Base-by-base conservation (phyloP, 1,284 basidiomycete species). In the Puccinia triticina region DNA sequence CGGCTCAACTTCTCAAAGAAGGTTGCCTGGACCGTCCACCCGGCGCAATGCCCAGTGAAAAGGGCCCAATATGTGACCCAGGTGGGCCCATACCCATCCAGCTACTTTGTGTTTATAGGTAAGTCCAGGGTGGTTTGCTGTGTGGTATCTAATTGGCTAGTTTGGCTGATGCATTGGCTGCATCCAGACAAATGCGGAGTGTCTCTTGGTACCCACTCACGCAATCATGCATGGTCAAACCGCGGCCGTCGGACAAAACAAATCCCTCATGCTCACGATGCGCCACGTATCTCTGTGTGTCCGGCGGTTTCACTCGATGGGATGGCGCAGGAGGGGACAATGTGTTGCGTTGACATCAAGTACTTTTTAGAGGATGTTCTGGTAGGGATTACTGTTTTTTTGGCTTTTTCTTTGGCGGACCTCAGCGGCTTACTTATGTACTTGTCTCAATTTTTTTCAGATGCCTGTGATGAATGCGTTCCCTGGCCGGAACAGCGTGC, bases 391-490 rank as follows among this genome's bases (percentile, higher is more conserved):
- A 12, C 12, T 12, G 12, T 43, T 53, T 18, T 8, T 18, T 53
- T 18, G 3, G 3, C 50, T 53, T 53, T n/a, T 4, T 18, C 50
- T 53, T 53, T 53, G 7, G 40, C 40, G 4, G 12, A 43, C 40
- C 50, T 53, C 18, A 10, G 50, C 16, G 3, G 23, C 16, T n/a
- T n/a, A n/a, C n/a, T n/a, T n/a, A n/a, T n/a, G n/a, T n/a, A n/a
- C n/a, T n/a, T n/a, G n/a, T n/a, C n/a, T n/a, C n/a, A n/a, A n/a
- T 5, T 53, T 73, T n/a, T 2, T 55, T 18, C 2, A 75, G 73
- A 29, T 75, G 34, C 48, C 73, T 50, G 18, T 55, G 8, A 76
- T 57, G 53, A 57, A 40, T 37, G 50, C 74, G 2, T 59, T 59
- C 43, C 74, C 74, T 5, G 74, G 32, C 11, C 55, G 26, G 16